Evolutionary conservation across 2,329 filamentous ascomycete genomes (phyloP), one percentile per base, ranked within the genome.

Genomic region (Xylaria sp.): DNA sequence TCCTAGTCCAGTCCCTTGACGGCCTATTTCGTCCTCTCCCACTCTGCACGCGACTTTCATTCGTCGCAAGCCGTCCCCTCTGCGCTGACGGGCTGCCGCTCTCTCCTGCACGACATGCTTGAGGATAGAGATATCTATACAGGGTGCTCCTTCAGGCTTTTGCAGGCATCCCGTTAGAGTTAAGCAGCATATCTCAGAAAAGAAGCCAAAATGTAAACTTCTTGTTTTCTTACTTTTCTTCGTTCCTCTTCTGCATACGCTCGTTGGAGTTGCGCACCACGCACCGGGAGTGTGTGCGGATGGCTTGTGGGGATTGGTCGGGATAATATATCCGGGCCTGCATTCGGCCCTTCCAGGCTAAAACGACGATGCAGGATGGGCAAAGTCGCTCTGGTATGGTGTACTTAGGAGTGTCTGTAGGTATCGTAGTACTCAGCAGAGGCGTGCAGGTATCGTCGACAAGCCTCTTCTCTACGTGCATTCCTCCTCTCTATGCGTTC

Each of bases 331-430:
- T 67, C 69, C 71, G 71, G 68, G 5, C 66, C 70, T 68, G 69
- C 67, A 76, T 72, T 76, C 75, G 75, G 75, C 74, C 76, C 75
- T 77, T 78, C 76, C 73, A 79, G 78, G 77, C 78, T 79, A 79
- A 79, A 78, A 68, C 73, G 71, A 65, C 61, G 63, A 67, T 67
- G 68, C 67, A 72, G 69, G 73, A 69, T 68, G 65, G n/a, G 65
- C 56, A 25, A 51, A 47, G 69, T 60, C 57, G 51, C 25, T 69
- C 3, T 43, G 11, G 17, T 43, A 17, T 37, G 17, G 31, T 37
- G 11, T 51, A 37, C 45, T 15, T 47, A 37, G 35, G 3, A 9
- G n/a, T n/a, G n/a, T n/a, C n/a, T n/a, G n/a, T n/a, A n/a, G n/a
- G n/a, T n/a, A n/a, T n/a, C n/a, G n/a, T n/a, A n/a, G n/a, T n/a